These are phyloP conservation scores for Wickerhamomyces xylosicus DNA, from an alignment of 805 yeast species.

Conservation along the genomic window DNA sequence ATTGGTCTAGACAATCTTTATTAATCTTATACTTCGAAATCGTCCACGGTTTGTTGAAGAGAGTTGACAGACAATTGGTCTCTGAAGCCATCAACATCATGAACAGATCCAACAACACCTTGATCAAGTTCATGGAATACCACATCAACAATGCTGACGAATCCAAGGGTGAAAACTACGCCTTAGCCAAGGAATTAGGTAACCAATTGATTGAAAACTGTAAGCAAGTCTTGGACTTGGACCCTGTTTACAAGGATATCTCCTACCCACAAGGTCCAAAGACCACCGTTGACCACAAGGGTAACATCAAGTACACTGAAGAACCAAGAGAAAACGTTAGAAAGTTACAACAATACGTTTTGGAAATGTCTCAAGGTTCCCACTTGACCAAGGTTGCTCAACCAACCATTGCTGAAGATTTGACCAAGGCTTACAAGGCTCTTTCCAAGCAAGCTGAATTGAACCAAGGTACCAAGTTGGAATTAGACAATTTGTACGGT, in stretches of 20 bases:
- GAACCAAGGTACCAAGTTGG: conserved; percentile 54
- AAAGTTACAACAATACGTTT: conserved; percentile 90
- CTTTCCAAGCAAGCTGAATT: conserved; percentile 59
- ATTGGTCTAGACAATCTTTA: conserved; percentile 98
- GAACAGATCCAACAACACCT: conserved; percentile 92
- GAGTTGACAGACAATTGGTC: conserved; percentile 92
- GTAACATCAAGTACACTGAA: conserved; percentile 79
- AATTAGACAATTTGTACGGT: conserved; percentile 62
- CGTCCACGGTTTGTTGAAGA: conserved; percentile 84
- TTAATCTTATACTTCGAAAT: conserved; percentile 90
- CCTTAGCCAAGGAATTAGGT: conserved; percentile 82
- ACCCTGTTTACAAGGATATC: conserved; percentile 94
- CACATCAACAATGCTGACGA: conserved; percentile 51
- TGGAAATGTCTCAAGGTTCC: conserved; percentile 95
- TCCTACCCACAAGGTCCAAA: conserved; percentile 92
- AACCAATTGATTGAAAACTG: conserved; percentile 93
- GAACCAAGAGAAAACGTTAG: conserved; percentile 83
- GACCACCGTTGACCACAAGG: conserved; percentile 79
- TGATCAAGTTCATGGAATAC: conserved; percentile 95
- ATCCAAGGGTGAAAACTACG: conserved; percentile 82
- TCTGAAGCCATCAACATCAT: conserved; percentile 93
- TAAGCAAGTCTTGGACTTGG: conserved; percentile 66
- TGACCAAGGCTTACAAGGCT: conserved; percentile 73
- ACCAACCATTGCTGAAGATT: conserved; percentile 78
- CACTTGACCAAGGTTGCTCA: conserved; percentile 59